Percentiles rank a stretch among this genome's conserved stretches.
Conservation (phyloP, 2,329 filamentous ascomycete species). For the Fusarium armeniacum region DNA sequence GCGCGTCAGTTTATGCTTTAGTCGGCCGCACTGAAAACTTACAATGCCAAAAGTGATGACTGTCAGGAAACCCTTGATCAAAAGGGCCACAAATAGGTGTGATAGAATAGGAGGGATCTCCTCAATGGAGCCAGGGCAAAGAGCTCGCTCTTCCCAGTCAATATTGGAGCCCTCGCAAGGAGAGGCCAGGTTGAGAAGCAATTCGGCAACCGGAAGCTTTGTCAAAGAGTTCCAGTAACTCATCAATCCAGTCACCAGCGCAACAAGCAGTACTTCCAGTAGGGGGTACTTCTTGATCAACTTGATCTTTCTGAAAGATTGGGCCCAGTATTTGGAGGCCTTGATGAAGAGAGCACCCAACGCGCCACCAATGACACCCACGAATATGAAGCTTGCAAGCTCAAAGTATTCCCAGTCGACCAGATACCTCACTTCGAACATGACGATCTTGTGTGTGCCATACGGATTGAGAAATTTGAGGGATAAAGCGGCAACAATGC, state of each 20-base stretch:
- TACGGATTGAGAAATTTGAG: slow-evolving; percentile 97
- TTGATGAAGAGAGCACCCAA: slow-evolving; percentile 96
- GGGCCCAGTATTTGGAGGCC: slow-evolving; percentile 90
- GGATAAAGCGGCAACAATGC: slow-evolving; percentile 90
- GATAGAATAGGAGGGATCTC: slow-evolving; percentile 84
- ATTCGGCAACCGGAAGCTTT: slow-evolving; percentile 88
- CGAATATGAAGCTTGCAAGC: slow-evolving; percentile 84
- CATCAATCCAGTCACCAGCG: slow-evolving; percentile 83
- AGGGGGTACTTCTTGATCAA: slow-evolving; percentile 87
- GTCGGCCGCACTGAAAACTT: slow-evolving; percentile 52
- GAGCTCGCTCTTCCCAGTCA: slow-evolving; percentile 73
- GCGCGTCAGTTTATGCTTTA: slow-evolving; percentile 37
- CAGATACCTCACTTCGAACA: slow-evolving; percentile 93
- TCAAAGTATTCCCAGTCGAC: slow-evolving; percentile 97
- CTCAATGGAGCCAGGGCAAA: slow-evolving; percentile 80
- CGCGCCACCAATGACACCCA: slow-evolving; percentile 87
- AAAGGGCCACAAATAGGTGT: slow-evolving; percentile 81
- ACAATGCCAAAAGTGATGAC: slow-evolving; percentile 92
- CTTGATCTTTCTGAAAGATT: slow-evolving; percentile 84
- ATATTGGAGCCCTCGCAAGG: slow-evolving; percentile 82
- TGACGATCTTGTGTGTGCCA: slow-evolving; percentile 94
- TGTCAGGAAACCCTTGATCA: slow-evolving; percentile 91
- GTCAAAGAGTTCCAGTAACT: slow-evolving; percentile 96
- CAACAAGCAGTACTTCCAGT: slow-evolving; percentile 89
- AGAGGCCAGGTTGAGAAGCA: slow-evolving; percentile 90